phyloP scores from a whole-genome alignment of 495 filamentous ascomycete genomes.

The Lophiotrema nucula region DNA sequence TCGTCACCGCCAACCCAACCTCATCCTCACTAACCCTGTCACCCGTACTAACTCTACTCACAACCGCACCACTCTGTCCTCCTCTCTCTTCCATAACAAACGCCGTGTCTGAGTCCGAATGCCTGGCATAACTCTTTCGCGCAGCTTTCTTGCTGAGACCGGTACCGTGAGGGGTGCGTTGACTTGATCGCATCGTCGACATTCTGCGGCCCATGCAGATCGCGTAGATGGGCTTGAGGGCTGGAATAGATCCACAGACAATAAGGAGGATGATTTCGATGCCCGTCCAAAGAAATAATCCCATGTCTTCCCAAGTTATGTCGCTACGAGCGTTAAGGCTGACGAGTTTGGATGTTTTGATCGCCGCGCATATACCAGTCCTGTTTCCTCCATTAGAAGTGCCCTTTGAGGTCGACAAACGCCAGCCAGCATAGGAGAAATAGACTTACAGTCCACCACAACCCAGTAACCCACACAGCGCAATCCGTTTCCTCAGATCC shows the following conservation, averaged over 20 bases:
- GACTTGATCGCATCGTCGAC: not conserved
- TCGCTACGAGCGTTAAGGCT: slow-evolving; percentile 9
- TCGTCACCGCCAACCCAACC: not conserved
- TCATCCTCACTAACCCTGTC: slow-evolving; percentile 3
- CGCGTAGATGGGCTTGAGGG: slow-evolving; percentile 18
- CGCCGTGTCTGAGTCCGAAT: not conserved
- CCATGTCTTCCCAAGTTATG: slow-evolving; percentile 16
- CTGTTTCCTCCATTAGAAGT: not conserved
- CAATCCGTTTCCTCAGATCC: slow-evolving; percentile 12
- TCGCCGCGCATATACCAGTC: slow-evolving; percentile 17
- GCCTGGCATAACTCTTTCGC: not conserved
- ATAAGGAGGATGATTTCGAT: slow-evolving; percentile 27
- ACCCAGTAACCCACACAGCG: slow-evolving; percentile 15
- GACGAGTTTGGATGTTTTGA: slow-evolving; percentile 13
- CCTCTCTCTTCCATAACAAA: not conserved
- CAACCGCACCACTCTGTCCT: not conserved
- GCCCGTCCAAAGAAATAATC: slow-evolving; percentile 22
- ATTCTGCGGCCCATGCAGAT: slow-evolving; percentile 17
- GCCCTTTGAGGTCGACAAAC: not conserved
- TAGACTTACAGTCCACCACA: slow-evolving; percentile 23
- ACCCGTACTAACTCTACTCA: not conserved
- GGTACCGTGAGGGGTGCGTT: not conserved
- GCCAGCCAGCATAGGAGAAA: not conserved
- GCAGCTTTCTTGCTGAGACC: not conserved
- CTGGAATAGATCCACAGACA: slow-evolving; percentile 22